A percentile compares a stretch with the other conserved stretches of the same genome.
Conservation (phyloP, 768 basidiomycete genomes). For the Lactarius sanguifluus region DNA sequence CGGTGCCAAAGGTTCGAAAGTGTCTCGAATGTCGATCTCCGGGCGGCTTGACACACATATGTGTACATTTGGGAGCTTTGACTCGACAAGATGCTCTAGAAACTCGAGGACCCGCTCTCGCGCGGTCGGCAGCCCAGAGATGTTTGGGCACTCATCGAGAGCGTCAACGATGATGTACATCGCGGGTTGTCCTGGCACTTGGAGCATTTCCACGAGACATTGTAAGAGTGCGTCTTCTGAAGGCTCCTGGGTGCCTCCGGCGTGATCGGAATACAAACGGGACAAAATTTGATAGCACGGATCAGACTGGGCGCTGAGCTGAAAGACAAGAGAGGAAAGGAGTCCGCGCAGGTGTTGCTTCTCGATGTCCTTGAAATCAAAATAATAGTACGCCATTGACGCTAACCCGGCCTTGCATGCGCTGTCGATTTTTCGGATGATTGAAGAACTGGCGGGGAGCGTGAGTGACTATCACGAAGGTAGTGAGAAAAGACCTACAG, state of each 20-base stretch:
- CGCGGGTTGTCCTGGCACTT: too few species aligned
- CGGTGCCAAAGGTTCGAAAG: background rate
- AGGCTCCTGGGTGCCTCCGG: background rate
- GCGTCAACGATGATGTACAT: background rate
- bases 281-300: background rate
- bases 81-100: background rate
- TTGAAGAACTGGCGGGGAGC: background rate
- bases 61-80: background rate
- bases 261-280: background rate
- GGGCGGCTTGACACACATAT: constrained; percentile 7
- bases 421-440: background rate
- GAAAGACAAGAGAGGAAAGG: constrained; percentile 4
- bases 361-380: constrained; percentile 8
- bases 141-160: constrained; percentile 12
- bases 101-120: constrained; percentile 1
- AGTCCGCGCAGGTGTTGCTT: constrained; percentile 1
- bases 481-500: background rate
- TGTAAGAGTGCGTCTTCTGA: too few species aligned
- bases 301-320: constrained; percentile 3
- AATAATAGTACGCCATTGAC: constrained; percentile 11
- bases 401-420: background rate
- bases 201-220: too few species aligned
- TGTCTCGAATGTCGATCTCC: constrained; percentile 3
- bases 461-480: background rate
- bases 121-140: background rate